Conservation (phyloP, 192 early-diverging fungal species). For the Coemansia sp. region DNA sequence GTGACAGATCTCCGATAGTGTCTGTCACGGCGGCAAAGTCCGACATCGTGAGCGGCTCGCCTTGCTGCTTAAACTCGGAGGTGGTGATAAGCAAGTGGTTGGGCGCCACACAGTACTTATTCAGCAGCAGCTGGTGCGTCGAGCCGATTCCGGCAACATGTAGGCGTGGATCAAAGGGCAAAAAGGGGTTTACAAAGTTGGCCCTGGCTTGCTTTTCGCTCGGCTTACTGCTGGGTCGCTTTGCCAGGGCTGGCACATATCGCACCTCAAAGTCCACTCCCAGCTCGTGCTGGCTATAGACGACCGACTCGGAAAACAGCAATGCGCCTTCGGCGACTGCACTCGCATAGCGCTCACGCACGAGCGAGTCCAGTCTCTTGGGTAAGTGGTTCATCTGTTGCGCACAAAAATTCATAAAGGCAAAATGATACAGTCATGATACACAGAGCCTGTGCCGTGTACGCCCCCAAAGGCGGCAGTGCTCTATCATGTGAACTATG, state of each 20-base stretch:
- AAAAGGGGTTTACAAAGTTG: constrained; percentile 47
- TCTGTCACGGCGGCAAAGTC: constrained; percentile 44
- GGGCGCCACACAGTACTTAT: constrained; percentile 64
- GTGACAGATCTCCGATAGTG: constrained; percentile 11
- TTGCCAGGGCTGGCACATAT: constrained; percentile 45
- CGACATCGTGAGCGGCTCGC: constrained; percentile 26
- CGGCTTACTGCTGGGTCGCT: constrained; percentile 45
- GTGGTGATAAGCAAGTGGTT: constrained; percentile 62
- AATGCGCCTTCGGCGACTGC: constrained; percentile 42
- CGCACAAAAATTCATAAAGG: background rate
- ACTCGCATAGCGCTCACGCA: constrained; percentile 30
- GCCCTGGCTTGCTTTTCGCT: constrained; percentile 21
- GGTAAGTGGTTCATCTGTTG: background rate
- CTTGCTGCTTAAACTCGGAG: constrained; percentile 53
- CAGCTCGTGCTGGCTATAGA: constrained; percentile 23
- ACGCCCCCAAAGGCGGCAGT: background rate
- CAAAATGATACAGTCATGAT: background rate
- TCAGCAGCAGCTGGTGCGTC: constrained; percentile 58
- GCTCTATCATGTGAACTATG: background rate
- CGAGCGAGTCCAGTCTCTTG: constrained; percentile 23
- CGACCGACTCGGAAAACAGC: constrained; percentile 42
- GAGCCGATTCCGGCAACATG: constrained; percentile 33
- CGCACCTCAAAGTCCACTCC: constrained; percentile 43
- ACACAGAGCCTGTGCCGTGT: background rate
- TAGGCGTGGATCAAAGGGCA: constrained; percentile 36